These are phyloP conservation scores for Fusarium virguliforme DNA, from an alignment of 2,329 filamentous ascomycete species.

Conservation along the genomic window DNA sequence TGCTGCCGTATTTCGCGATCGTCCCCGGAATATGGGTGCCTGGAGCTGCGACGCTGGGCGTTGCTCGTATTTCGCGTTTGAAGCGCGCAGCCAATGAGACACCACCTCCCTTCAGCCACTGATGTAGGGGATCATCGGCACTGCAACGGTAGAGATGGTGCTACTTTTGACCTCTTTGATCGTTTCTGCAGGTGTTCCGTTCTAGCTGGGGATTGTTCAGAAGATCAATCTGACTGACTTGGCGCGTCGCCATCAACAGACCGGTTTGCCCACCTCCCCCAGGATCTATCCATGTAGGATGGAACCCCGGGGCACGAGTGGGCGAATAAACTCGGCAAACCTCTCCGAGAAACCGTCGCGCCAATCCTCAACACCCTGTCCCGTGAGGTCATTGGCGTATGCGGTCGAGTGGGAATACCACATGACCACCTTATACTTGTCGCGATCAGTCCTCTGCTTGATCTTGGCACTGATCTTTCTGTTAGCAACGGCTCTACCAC, in stretches of 20 bases:
- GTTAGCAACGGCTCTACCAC: not conserved
- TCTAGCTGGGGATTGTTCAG: no score
- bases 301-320: not conserved
- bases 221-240: not conserved
- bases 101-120: constrained; percentile 18
- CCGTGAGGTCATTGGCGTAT: constrained; percentile 8
- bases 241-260: not conserved
- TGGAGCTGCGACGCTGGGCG: constrained; percentile 10
- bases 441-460: not conserved
- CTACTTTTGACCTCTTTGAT: no score
- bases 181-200: no score
- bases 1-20: not conserved
- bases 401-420: constrained; percentile 4
- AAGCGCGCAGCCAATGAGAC: constrained; percentile 23
- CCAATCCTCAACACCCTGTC: not conserved
- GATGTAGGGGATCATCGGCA: not conserved
- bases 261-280: not conserved
- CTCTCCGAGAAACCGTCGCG: not conserved
- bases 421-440: constrained; percentile 3
- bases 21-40: constrained; percentile 14
- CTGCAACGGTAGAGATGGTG: not conserved
- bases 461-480: not conserved
- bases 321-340: constrained; percentile 7
- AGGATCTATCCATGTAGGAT: not conserved
- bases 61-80: constrained; percentile 38